Conservation (phyloP, 2,329 filamentous ascomycete species). For the Zymoseptoria pseudotritici region DNA sequence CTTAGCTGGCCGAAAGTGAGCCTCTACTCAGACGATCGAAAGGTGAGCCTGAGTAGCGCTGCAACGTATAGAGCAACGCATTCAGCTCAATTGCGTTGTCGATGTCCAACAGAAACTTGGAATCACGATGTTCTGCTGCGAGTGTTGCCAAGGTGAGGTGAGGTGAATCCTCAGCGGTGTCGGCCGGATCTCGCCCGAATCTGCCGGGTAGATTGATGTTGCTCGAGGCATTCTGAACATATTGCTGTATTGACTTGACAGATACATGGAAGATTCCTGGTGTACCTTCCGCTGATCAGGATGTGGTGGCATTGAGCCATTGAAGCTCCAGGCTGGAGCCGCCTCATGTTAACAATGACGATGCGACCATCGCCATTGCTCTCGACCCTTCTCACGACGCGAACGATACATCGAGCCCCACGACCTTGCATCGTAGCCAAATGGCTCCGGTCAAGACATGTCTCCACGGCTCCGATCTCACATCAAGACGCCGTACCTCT, state of each 20-base stretch:
- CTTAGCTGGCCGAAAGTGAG: not conserved
- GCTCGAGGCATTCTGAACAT: too few relatives aligned
- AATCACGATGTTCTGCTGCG: not conserved
- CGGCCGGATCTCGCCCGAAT: not conserved
- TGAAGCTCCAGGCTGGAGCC: not conserved
- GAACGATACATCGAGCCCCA: slow-evolving; percentile 7
- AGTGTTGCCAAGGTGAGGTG: not conserved
- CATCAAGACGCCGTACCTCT: slow-evolving; percentile 28
- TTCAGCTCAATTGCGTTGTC: too few relatives aligned
- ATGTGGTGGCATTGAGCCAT: not conserved
- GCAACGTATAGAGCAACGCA: not conserved
- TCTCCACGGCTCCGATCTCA: slow-evolving; percentile 6
- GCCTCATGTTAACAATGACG: not conserved
- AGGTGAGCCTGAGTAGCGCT: not conserved
- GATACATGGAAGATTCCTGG: too few relatives aligned
- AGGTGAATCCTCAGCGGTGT: not conserved
- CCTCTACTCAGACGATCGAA: not conserved
- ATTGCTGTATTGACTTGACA: too few relatives aligned
- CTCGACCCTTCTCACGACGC: not conserved
- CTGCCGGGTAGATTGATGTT: not conserved
- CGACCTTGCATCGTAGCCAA: slow-evolving; percentile 19
- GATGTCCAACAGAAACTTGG: not conserved
- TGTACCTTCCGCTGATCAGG: not conserved
- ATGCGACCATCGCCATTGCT: not conserved
- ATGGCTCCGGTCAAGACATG: not conserved